phyloP scores from a whole-genome alignment of 1,284 basidiomycete genomes.

The Pseudozyma thailandica region DNA sequence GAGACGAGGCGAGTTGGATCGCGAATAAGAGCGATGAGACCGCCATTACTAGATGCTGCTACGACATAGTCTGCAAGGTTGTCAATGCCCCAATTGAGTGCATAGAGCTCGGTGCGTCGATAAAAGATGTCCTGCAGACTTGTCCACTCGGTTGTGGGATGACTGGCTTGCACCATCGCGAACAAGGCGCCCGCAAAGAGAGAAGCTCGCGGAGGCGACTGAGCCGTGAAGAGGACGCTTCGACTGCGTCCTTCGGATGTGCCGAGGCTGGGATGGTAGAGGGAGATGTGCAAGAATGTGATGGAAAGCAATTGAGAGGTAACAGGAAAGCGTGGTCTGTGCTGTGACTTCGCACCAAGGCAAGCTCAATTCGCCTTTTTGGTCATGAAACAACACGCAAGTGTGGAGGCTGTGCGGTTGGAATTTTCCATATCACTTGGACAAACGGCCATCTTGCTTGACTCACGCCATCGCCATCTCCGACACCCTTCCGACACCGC shows the following conservation, averaged over 20 bases:
- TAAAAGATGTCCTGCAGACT: constrained; percentile 69
- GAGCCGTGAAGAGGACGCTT: not conserved
- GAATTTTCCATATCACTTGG: not conserved
- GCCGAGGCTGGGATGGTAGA: not conserved
- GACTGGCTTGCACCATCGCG: constrained; percentile 38
- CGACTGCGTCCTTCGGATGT: not conserved
- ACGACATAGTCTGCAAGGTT: constrained; percentile 83
- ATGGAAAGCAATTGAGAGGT: not conserved
- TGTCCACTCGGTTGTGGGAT: constrained; percentile 61
- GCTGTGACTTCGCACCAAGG: constrained; percentile 4
- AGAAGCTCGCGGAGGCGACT: not conserved
- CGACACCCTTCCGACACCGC: not conserved
- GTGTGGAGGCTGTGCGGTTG: not conserved
- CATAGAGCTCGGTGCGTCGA: constrained; percentile 81
- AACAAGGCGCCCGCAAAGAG: not conserved
- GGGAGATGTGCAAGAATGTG: not conserved
- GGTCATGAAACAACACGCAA: too few relatives aligned
- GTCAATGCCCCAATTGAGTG: constrained; percentile 81
- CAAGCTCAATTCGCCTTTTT: not conserved
- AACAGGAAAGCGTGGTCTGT: constrained; percentile 15
- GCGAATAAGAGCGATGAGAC: constrained; percentile 86
- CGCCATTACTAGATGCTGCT: constrained; percentile 84
- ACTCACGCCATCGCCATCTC: not conserved
- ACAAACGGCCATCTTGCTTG: not conserved
- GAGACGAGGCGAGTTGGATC: constrained; percentile 84